Evolutionary conservation across 371 early-diverging fungal species (phyloP).

Genomic region (Blakeslea trispora): DNA sequence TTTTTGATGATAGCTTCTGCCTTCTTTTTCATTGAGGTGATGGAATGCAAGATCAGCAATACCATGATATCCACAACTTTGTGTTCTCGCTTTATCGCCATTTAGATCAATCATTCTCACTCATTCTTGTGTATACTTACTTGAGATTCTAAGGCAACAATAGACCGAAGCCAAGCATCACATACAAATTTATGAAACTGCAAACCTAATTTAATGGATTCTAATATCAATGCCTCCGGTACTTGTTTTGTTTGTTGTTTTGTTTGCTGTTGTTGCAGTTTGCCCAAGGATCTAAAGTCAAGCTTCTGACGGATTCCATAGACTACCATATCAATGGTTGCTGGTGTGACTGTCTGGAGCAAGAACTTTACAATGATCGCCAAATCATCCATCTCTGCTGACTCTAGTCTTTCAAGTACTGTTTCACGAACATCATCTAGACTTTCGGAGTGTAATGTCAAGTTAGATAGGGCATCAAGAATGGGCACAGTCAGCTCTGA

Average conservation of each 20-base stretch:
- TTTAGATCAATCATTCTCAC: no score
- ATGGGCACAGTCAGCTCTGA: slow-evolving; percentile 70
- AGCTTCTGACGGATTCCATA: slow-evolving; percentile 55
- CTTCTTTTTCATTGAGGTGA: slow-evolving; percentile 66
- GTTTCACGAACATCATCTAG: slow-evolving; percentile 59
- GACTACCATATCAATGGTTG: slow-evolving; percentile 46
- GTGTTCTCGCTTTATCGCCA: slow-evolving; percentile 41
- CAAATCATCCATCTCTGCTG: slow-evolving; percentile 70
- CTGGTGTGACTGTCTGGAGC: slow-evolving; percentile 63
- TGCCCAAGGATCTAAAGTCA: slow-evolving; percentile 57
- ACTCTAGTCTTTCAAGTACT: slow-evolving; percentile 64
- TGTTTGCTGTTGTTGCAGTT: slow-evolving; percentile 15
- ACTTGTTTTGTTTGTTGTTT: slow-evolving; percentile 29
- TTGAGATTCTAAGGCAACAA: slow-evolving; percentile 44
- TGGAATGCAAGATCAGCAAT: slow-evolving; percentile 66
- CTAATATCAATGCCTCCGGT: slow-evolving; percentile 65
- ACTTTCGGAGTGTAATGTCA: slow-evolving; percentile 59
- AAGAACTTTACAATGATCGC: slow-evolving; percentile 74
- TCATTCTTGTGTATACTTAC: slow-evolving; percentile 22
- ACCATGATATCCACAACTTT: slow-evolving; percentile 69
- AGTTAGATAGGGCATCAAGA: slow-evolving; percentile 74
- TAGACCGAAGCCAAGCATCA: slow-evolving; percentile 71
- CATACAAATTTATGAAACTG: slow-evolving; percentile 71
- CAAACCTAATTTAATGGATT: slow-evolving; percentile 68
- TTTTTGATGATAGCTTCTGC: slow-evolving; percentile 59